Base-by-base conservation (phyloP, 176 grass and related monocot genomes). In the Olyra latifolia region DNA sequence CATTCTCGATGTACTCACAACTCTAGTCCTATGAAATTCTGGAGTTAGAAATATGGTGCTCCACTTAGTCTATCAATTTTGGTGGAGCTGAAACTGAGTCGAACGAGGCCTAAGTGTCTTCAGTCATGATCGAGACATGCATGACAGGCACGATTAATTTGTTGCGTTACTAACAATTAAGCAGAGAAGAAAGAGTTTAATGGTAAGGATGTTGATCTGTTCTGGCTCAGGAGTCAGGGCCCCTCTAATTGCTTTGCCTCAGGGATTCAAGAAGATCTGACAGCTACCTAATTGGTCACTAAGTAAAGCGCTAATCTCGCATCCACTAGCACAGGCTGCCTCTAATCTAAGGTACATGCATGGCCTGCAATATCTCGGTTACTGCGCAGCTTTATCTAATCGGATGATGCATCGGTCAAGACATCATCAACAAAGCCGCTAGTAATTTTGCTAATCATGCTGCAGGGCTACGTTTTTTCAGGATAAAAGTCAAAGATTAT, bases 201-300 rank as follows among this genome's bases (percentile, higher is more conserved):
- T 54, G 41, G 59, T 28, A 60, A 13, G 15, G 27, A 23, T 45
- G 24, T 35, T n/a, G n/a, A n/a, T 61, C 71, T 77, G 54, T 71
- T 69, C 71, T 62, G 64, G 54, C 52, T n/a, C n/a, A n/a, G n/a
- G n/a, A n/a, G n/a, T 32, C 52, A 62, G 54, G 52, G 41, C 29
- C 74, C 50, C 63, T 24, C 52, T n/a, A n/a, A n/a, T 19, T 52
- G 66, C 79, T 56, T 81, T 53, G 44, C 52, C 68, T 78, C 52
- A 50, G 64, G 25, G 10, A 69, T 45, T 28, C 28, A 7, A 50
- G 53, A 49, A 71, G 55, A 63, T 71, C 29, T 53, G 83, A 72
- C 66, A 79, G 44, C 83, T 79, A 79, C 83, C 82, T 84, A 76
- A 68, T 76, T 58, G 71, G 72, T 59, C 72, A 69, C 82, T 84